Conservation (phyloP, 495 filamentous ascomycete genomes). For the Penicillium desertorum region DNA sequence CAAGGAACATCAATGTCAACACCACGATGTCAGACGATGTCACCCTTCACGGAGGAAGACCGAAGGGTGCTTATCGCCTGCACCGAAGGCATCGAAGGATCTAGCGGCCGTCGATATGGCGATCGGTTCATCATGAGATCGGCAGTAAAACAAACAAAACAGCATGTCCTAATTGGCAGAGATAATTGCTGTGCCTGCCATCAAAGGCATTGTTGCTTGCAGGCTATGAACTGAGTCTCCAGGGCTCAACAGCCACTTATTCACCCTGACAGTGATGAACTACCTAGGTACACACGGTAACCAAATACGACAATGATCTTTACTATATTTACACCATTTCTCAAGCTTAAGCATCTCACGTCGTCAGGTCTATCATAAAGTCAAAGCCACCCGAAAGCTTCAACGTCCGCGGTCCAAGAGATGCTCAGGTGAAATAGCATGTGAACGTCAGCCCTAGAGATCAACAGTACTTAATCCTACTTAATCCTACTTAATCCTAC, state of each 20-base stretch:
- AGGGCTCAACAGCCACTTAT: background rate
- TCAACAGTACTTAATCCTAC: background rate
- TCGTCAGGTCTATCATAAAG: background rate
- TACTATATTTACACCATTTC: background rate
- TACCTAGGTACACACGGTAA: background rate
- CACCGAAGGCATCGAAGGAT: constrained; percentile 1
- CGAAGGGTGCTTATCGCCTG: background rate
- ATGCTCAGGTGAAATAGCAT: background rate
- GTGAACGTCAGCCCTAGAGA: constrained; percentile 1
- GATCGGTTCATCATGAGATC: background rate
- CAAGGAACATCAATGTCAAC: too few relatives aligned
- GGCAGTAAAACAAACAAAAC: constrained; percentile 2
- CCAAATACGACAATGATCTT: background rate
- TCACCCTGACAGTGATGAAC: background rate
- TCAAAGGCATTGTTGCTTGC: background rate
- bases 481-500: background rate
- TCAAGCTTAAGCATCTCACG: background rate
- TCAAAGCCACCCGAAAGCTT: constrained; percentile 20
- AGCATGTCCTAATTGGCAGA: background rate
- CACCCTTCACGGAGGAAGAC: constrained; percentile 15
- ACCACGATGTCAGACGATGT: constrained; percentile 8
- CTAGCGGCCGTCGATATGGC: constrained; percentile 5
- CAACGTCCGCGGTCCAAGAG: constrained; percentile 3
- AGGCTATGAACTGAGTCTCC: background rate
- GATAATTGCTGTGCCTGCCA: background rate